These are phyloP conservation scores for Yamadazyma atmosphaerica DNA, from an alignment of 1,139 yeast species.

Conservation along the genomic window DNA sequence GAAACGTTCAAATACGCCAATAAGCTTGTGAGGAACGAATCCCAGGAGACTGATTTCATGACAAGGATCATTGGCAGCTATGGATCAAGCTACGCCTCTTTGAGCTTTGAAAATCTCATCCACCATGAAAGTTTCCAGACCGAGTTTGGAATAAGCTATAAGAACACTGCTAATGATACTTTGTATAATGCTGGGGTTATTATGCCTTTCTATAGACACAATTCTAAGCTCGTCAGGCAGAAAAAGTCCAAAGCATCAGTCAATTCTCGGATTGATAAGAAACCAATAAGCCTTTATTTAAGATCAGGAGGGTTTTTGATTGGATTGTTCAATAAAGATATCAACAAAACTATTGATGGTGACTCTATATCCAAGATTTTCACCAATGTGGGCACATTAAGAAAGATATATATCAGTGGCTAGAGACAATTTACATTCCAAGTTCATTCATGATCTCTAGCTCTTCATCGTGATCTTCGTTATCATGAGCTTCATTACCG, in stretches of 20 bases:
- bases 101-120: conserved; percentile 43
- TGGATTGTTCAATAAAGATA: conserved; percentile 44
- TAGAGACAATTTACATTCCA: conserved; percentile 22
- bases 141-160: conserved; percentile 54
- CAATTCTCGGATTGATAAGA: conserved; percentile 10
- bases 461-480: conserved; percentile 28
- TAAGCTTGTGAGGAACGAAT: conserved; percentile 28
- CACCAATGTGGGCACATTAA: conserved; percentile 36
- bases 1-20: conserved; percentile 42
- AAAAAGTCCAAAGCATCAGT: conserved; percentile 11
- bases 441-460: conserved; percentile 42
- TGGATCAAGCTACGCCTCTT: conserved; percentile 31
- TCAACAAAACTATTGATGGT: conserved; percentile 31
- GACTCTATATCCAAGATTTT: conserved; percentile 50
- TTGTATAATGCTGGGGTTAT: conserved; percentile 48
- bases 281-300: conserved; percentile 38
- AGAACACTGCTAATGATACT: conserved; percentile 23
- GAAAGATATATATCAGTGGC: conserved; percentile 36
- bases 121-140: conserved; percentile 53
- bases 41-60: conserved; percentile 27
- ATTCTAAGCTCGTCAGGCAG: conserved; percentile 42
- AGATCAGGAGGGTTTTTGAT: conserved; percentile 61
- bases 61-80: conserved; percentile 51
- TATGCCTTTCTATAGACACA: conserved; percentile 51
- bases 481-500: too few relatives aligned